Base-by-base conservation (phyloP, 345 rosid genomes). In the Acer campestre region DNA sequence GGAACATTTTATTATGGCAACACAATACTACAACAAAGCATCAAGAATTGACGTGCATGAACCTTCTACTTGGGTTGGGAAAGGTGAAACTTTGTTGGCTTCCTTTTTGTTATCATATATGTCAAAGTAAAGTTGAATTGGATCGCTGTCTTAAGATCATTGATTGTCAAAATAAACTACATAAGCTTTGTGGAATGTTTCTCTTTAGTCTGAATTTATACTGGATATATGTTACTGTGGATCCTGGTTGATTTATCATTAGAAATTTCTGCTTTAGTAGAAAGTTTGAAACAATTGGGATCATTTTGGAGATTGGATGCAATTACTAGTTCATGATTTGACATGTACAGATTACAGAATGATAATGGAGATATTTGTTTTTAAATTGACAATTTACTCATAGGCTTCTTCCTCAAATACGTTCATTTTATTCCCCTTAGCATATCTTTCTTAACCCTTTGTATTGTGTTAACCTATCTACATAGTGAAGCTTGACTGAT, bases 31-130 rank as follows among this genome's bases (percentile, higher is more conserved):
- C 81, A 93, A 93, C 80, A 96, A 89, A 87, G 97, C 98, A 7
- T 94, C 99, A 0, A 89, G 98, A 82, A 96, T 96, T 46, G 97
- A 96, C 84, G 89, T 96, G 98, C 98, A 94, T 58, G 99, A 96
- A 82, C 97, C 99, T 82, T 92, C 95, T 44, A 96, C 98, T 84
- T 96, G 99, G 98, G 95, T 96, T 84, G 98, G 98, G 66, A 96
- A 96, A 94, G 99, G 99, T 93, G 73, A 67, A 25, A 63, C 53
- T 58, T 18, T 6, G 51, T 27, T 56, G 40, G 23, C 4, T 66
- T 74, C 22, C 51, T 81, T 74, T 74, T 2, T 76, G 16, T 16
- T 71, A 9, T 44, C 31, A 22, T 40, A 23, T 23, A 51, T 9
- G 27, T 75, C 1, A 13, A 29, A 68, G 48, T 64, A 55, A 67